Percentiles rank a stretch among this genome's conserved stretches.
phyloP scores from a whole-genome alignment of 106 monocot species.

The Dioscorea dumetorum region DNA sequence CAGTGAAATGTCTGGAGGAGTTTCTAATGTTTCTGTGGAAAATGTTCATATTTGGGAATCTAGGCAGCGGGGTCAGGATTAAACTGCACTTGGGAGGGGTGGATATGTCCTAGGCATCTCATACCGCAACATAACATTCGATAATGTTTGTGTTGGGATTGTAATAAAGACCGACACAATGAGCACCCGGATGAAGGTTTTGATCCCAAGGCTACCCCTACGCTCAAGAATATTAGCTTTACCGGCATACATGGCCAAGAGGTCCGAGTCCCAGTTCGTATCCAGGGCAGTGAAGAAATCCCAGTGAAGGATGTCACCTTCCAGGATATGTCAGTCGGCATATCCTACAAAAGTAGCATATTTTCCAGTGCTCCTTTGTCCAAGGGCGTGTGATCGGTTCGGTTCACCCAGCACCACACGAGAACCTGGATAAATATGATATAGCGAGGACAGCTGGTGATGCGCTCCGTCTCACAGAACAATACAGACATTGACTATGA shows the following conservation, averaged over 20 bases:
- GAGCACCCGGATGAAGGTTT: constrained; percentile 67
- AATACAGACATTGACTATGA: constrained; percentile 47
- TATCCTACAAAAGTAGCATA: constrained; percentile 66
- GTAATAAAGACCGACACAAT: constrained; percentile 76
- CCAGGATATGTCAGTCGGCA: constrained; percentile 50
- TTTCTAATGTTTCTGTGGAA: constrained; percentile 59
- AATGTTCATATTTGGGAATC: constrained; percentile 56
- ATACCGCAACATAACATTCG: constrained; percentile 64
- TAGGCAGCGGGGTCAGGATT: constrained; percentile 54
- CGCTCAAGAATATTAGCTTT: constrained; percentile 34
- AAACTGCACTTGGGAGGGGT: constrained; percentile 75
- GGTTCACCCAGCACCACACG: constrained; percentile 63
- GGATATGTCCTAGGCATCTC: constrained; percentile 56
- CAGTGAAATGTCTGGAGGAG: constrained; percentile 97
- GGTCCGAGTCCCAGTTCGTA: constrained; percentile 60
- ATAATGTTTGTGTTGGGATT: constrained; percentile 66
- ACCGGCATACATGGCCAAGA: constrained; percentile 36
- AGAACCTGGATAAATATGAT: constrained; percentile 49
- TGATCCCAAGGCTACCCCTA: constrained; percentile 39
- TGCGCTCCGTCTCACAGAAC: constrained; percentile 19
- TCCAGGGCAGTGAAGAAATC: constrained; percentile 57
- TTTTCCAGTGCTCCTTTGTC: constrained; percentile 69
- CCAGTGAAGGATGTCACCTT: constrained; percentile 55
- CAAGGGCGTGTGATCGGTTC: constrained; percentile 59
- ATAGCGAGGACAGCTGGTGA: constrained; percentile 40